Percentiles rank a stretch among this genome's conserved stretches.
phyloP scores from a whole-genome alignment of 768 basidiomycete species.

The Mycena galopus region DNA sequence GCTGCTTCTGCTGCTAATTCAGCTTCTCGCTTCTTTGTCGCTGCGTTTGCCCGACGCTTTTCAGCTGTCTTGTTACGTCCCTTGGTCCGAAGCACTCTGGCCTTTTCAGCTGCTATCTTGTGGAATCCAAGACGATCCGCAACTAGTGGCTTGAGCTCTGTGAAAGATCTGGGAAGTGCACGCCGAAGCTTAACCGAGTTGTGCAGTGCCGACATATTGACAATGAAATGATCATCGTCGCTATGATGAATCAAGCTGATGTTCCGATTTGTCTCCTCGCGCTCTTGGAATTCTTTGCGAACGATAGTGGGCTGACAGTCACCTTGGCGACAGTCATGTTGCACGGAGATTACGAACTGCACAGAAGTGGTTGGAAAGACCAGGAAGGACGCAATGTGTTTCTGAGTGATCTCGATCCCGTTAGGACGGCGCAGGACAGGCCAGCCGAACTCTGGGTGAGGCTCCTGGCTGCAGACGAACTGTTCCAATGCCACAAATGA shows the following conservation, averaged over 20 bases:
- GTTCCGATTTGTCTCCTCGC: background rate
- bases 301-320: background rate
- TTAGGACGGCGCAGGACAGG: background rate
- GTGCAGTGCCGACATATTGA: background rate
- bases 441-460: background rate
- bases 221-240: background rate
- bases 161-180: slow-evolving; percentile 1
- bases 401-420: background rate
- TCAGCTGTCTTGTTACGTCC: background rate
- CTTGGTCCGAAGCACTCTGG: background rate
- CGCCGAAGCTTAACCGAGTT: background rate
- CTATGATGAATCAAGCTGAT: background rate
- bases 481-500: background rate
- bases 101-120: background rate
- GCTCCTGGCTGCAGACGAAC: background rate
- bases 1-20: background rate
- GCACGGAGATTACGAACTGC: background rate
- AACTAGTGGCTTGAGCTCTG: background rate
- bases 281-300: background rate
- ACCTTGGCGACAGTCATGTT: background rate
- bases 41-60: background rate
- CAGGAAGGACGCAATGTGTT: background rate
- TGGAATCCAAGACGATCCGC: background rate
- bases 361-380: background rate
- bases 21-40: background rate